Evolutionary conservation across 2,329 filamentous ascomycete genomes (phyloP).

Genomic region (Neofusicoccum parvum): DNA sequence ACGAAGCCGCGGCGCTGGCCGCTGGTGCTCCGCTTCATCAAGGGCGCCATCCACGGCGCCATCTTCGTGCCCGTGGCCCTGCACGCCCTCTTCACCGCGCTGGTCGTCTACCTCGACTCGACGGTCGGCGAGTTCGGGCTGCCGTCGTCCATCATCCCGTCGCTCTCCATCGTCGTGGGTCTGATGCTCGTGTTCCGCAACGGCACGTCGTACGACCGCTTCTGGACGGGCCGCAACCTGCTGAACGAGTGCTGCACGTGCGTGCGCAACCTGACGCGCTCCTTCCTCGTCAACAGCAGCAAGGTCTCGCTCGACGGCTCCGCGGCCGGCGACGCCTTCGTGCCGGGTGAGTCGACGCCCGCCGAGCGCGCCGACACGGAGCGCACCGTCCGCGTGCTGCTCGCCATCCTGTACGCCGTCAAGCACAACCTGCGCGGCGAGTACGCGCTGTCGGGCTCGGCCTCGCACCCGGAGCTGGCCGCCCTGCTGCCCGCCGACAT

Average conservation of each 20-base stretch:
- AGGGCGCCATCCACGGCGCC: constrained; percentile 63
- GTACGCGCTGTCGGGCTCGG: constrained; percentile 46
- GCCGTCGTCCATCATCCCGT: constrained; percentile 63
- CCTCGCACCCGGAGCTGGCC: constrained; percentile 33
- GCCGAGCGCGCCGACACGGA: constrained; percentile 60
- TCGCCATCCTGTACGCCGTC: constrained; percentile 64
- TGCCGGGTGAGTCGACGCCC: constrained; percentile 27
- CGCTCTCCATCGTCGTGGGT: constrained; percentile 66
- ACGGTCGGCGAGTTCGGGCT: constrained; percentile 55
- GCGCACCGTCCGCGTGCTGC: constrained; percentile 58
- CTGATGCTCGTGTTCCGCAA: constrained; percentile 70
- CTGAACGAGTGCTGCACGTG: constrained; percentile 60
- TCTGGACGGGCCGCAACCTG: constrained; percentile 63
- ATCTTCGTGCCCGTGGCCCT: constrained; percentile 60
- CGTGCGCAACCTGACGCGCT: constrained; percentile 61
- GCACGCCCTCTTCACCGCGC: constrained; percentile 60
- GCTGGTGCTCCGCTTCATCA: constrained; percentile 65
- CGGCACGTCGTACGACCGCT: constrained; percentile 64
- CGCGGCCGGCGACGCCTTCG: constrained; percentile 20
- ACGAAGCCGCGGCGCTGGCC: constrained; percentile 60
- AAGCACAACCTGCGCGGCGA: constrained; percentile 67
- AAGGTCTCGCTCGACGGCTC: constrained; percentile 30
- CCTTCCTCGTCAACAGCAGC: constrained; percentile 53
- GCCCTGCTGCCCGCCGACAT: constrained; percentile 37
- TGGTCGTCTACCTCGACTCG: constrained; percentile 62